Evolutionary conservation across 495 filamentous ascomycete genomes (phyloP).

Genomic region (Hyaloscypha hepaticicola): DNA sequence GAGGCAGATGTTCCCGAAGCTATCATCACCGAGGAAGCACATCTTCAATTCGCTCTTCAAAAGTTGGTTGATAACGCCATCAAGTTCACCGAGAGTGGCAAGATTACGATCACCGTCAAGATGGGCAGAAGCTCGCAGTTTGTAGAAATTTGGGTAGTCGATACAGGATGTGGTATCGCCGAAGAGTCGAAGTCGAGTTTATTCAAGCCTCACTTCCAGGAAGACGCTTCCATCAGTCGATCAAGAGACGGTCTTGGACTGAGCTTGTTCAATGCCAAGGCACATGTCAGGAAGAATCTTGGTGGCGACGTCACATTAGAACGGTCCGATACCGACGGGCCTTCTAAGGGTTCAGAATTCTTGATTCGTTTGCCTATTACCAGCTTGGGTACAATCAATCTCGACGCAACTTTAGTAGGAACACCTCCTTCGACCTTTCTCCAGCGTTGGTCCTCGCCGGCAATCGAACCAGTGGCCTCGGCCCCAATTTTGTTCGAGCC

Average conservation of each 20-base stretch:
- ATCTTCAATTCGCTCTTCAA: slow-evolving; percentile 56
- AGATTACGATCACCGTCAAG: slow-evolving; percentile 58
- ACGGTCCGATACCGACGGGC: slow-evolving; percentile 65
- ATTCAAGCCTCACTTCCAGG: slow-evolving; percentile 73
- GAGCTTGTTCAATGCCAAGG: slow-evolving; percentile 74
- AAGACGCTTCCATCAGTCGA: slow-evolving; percentile 71
- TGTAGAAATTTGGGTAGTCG: slow-evolving; percentile 58
- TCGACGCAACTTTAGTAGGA: slow-evolving; percentile 20
- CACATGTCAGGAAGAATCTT: slow-evolving; percentile 65
- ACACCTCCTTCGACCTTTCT: slow-evolving; percentile 4
- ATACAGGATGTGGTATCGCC: slow-evolving; percentile 74
- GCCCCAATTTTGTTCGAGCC: not conserved
- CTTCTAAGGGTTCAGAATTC: slow-evolving; percentile 70
- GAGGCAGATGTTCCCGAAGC: slow-evolving; percentile 63
- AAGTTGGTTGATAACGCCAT: slow-evolving; percentile 78
- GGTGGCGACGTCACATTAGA: slow-evolving; percentile 72
- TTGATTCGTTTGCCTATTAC: slow-evolving; percentile 62
- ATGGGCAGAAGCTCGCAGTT: slow-evolving; percentile 41
- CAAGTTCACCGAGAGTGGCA: slow-evolving; percentile 74
- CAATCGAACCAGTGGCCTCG: not conserved
- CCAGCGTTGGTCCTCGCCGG: slow-evolving; percentile 16
- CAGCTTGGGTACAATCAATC: slow-evolving; percentile 3
- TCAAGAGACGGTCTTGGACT: slow-evolving; percentile 73
- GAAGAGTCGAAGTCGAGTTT: slow-evolving; percentile 66
- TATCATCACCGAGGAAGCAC: slow-evolving; percentile 49